Evolutionary conservation across 2,329 filamentous ascomycete species (phyloP), one percentile per base, ranked within the genome.

Genomic region (Leptographium procerum): DNA sequence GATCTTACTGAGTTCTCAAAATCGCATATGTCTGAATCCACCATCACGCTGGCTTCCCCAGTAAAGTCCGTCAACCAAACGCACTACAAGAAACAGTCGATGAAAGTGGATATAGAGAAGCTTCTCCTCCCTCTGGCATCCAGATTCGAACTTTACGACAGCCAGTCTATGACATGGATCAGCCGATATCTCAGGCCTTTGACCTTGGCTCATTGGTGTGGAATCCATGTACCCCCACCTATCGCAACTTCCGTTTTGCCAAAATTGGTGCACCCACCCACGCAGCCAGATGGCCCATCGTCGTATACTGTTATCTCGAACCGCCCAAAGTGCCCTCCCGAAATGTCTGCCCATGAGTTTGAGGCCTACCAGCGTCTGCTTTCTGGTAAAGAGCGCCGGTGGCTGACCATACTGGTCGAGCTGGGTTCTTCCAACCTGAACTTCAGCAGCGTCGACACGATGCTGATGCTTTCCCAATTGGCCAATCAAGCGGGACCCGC

Each of bases 351-450:
- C 0, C 76, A 82, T 16, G 83, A 85, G 57, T 84, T 75, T 53
- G 70, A 73, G 28, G 74, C 81, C 0, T 77, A 77, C 55, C 77
- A 82, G 59, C 70, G 67, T 0, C 66, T 83, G 0, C 63, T 80
- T 1, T 70, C 74, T 0, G 80, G 79, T 0, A 71, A 69, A 3
- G 63, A 70, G 11, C 69, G 75, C 0, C 72, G 81, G 0, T 84
- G 81, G 82, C 57, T 66, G 11, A 59, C 61, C 0, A 58, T 67
- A 0, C 64, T 82, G 0, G 66, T 72, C 0, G 81, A 84, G 60
- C 61, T 84, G 5, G 79, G 72, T 0, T 75, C 77, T 0, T 74
- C 78, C 0, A 68, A 81, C 60, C 56, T 89, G 3, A 86, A 87
- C 61, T 81, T 88, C 61, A 81, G 79, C 33, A 76, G 75, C 0